Evolutionary conservation across 176 grass and related monocot species (phyloP), one percentile per base, ranked within the genome.

Genomic region (Saccharum spontaneum): DNA sequence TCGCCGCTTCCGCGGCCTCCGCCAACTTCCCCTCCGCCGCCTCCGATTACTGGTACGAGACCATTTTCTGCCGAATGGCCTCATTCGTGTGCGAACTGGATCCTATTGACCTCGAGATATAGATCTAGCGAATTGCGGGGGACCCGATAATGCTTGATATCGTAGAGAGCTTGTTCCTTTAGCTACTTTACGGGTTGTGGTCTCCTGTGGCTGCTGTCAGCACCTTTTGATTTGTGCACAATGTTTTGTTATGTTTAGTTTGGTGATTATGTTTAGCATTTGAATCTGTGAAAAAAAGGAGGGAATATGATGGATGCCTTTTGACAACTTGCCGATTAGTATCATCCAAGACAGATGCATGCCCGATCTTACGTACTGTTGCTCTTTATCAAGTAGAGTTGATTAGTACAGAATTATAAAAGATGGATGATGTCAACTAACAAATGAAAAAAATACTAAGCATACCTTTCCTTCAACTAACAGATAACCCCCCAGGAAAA

Each of bases 41-140:
- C 12, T 99, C 93, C 45, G 97, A 99, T 88, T 99, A 95, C 86
- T 88, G 93, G 97, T 99, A 68, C 52, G 1, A 52, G 15, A 15
- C 36, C 26, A 24, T 54, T 40, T 87, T 45, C 26, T 59, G 79
- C 26, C 12, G 26, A 59, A 46, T 46, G 15, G 26, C 60, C 62
- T 70, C 13, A 28, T 24, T 28, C 14, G 9, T 15, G 36, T 23
- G 68, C n/a, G 31, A n/a, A 69, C 28, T 20, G 50, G 26, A 57
- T n/a, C 4, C 0, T 70, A 22, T 24, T 15, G 20, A 37, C 31
- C 61, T 44, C 23, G 59, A 41, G 59, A 48, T 39, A 18, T 31
- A 74, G 84, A 90, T 90, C 89, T 87, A 33, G 5, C 23, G 59
- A 31, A 69, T 74, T 48, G 20, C 26, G 13, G 17, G 30, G 43